A percentile compares a stretch with the other conserved stretches of the same genome.
These are phyloP conservation scores for Coemansia sp. DNA, from an alignment of 192 early-diverging fungal genomes.

Conservation along the genomic window DNA sequence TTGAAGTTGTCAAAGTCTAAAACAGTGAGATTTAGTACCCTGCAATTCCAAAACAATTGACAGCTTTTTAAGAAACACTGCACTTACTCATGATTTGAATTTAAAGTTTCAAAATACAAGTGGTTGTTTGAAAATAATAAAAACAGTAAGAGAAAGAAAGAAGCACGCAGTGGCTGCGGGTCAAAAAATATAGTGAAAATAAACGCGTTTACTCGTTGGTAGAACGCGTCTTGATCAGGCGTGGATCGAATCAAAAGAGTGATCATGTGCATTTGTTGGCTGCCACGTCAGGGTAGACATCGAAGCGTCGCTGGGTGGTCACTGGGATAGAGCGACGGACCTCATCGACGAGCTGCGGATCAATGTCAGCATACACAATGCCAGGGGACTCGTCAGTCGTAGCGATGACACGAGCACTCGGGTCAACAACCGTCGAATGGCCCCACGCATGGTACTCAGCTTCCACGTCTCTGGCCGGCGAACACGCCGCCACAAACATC, in stretches of 20 bases:
- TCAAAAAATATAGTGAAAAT: background rate
- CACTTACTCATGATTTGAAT: conserved; percentile 20
- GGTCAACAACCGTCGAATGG: conserved; percentile 88
- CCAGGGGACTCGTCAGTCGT: conserved; percentile 73
- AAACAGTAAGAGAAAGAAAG: background rate
- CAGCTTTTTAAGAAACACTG: background rate
- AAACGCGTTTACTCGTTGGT: conserved; percentile 3
- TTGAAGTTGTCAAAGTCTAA: conserved; percentile 25
- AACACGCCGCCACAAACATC: conserved; percentile 93
- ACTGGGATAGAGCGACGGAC: conserved; percentile 76
- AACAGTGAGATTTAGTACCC: background rate
- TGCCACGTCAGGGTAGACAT: conserved; percentile 81
- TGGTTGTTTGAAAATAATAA: background rate
- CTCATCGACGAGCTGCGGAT: conserved; percentile 60
- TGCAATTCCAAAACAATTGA: background rate
- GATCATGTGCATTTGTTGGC: background rate
- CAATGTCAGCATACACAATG: conserved; percentile 79
- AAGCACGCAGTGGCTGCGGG: conserved; percentile 1
- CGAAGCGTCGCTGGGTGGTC: conserved; percentile 80
- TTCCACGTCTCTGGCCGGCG: conserved; percentile 79
- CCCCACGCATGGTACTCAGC: conserved; percentile 91
- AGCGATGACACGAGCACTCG: conserved; percentile 71
- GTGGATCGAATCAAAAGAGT: background rate
- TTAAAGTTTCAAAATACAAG: conserved; percentile 3
- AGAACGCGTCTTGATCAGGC: conserved; percentile 1